Base-by-base conservation (phyloP, 768 basidiomycete species). In the button mushroom (Agaricus bisporus) region DNA sequence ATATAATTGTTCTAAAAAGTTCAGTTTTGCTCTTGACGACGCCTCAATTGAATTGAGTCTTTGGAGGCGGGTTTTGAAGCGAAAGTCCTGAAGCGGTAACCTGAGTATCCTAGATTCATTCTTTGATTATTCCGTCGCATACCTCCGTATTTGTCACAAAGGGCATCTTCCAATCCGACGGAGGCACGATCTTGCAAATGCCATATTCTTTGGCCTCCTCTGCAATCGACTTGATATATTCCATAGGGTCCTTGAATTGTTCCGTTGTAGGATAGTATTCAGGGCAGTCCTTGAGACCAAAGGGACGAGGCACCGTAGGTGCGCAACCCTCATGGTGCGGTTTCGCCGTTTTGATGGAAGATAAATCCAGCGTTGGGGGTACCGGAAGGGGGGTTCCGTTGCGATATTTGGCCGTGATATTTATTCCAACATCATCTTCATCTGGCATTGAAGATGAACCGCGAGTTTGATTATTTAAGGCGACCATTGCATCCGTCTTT, bases 21-120 rank as follows among this genome's bases (percentile, higher is more conserved):
- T 98, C 68, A 98, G 73, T 70, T 95, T 97, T 48, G 97, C 95
- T 61, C 97, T 78, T 56, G 94, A 95, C 35, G 95, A 90, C 14
- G 97, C 97, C 72, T 98, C 95, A 59, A 99, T 92, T 58, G 91
- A 94, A 68, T 98, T 98, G 63, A 99, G 77, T 58, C 90, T 84
- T 69, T 97, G 94, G 41, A 98, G 72, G 48, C 97, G 85, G 48
- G 95, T 99, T 71, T 91, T 91, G 74, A 99, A 99, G 46, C 92
- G 88, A 73, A 97, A 98, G 54, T 77, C 78, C 94, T 92, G 56
- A 42, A 60, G 50, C 53, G 64, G 59, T 6, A 69, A 76, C 81
- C 42, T 75, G 66, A 78, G 17, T 8, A 37, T 36, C 14, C 20
- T 11, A n/a, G 28, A 9, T 12, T 17, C 15, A 41, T 6, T 17